Conservation (phyloP, 202 grass and related monocot genomes). For the Alloteropsis angusta region DNA sequence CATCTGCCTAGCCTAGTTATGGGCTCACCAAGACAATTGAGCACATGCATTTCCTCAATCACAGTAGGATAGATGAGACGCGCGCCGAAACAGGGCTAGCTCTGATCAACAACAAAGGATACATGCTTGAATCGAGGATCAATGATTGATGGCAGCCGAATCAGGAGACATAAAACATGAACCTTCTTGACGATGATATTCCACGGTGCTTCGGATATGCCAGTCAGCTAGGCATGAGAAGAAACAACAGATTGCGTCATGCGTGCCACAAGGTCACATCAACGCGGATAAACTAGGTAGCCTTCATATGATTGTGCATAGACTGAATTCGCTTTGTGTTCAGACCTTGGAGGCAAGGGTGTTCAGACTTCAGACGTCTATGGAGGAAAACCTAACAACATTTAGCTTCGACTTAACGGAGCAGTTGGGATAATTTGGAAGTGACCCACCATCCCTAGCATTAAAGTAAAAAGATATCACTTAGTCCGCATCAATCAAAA, state of each 20-base stretch:
- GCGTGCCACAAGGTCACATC: background rate
- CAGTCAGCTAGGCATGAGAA: background rate
- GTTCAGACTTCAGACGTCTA: constrained; percentile 23
- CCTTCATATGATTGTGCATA: background rate
- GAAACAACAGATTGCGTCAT: background rate
- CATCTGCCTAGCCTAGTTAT: background rate
- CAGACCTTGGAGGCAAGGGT: background rate
- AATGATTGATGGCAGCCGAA: background rate
- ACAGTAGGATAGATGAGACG: background rate
- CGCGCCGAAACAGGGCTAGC: background rate
- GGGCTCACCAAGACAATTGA: background rate
- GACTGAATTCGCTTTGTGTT: background rate
- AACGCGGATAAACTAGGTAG: background rate
- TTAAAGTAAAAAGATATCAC: background rate
- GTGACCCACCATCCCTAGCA: background rate
- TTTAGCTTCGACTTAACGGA: background rate
- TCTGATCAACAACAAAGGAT: background rate
- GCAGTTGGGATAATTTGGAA: background rate
- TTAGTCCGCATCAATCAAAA: background rate
- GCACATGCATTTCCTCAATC: background rate
- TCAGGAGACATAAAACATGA: background rate
- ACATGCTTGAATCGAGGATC: background rate
- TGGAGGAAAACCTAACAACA: background rate
- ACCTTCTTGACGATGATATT: constrained; percentile 15
- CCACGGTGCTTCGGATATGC: background rate